These are phyloP conservation scores for Annulohypoxylon maeteangense DNA, from an alignment of 495 filamentous ascomycete species.

Conservation along the genomic window DNA sequence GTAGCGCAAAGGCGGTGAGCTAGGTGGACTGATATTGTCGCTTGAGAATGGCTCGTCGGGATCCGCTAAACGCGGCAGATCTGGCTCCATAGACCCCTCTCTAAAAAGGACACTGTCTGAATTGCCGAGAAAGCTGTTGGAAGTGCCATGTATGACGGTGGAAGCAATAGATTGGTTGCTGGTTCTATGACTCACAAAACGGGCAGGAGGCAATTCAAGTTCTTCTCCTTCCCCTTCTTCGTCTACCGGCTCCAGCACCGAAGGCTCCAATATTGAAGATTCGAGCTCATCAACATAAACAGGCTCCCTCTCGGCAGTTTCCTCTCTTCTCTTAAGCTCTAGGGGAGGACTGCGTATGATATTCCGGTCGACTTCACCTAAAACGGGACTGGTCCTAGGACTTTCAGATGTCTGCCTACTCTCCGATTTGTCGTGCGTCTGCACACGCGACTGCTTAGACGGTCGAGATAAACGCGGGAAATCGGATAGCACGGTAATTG, in stretches of 20 bases:
- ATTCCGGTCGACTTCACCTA: constrained; percentile 43
- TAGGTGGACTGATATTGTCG: constrained; percentile 53
- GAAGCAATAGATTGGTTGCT: constrained; percentile 55
- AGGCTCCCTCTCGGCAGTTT: constrained; percentile 1
- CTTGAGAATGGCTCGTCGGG: constrained; percentile 49
- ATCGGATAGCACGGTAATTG: background rate
- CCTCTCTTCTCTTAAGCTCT: constrained; percentile 27
- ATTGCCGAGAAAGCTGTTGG: constrained; percentile 40
- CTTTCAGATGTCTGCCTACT: constrained; percentile 1
- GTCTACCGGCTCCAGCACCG: constrained; percentile 42
- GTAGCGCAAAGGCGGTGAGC: constrained; percentile 56
- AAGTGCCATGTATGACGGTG: constrained; percentile 51
- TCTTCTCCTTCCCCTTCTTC: constrained; percentile 45
- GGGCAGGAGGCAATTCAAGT: constrained; percentile 45
- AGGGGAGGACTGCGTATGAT: constrained; percentile 35
- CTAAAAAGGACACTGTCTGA: constrained; percentile 39
- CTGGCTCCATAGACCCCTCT: constrained; percentile 49
- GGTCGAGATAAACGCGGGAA: background rate
- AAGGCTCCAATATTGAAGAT: constrained; percentile 57
- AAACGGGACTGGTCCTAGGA: constrained; percentile 8
- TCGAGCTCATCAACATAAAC: constrained; percentile 55
- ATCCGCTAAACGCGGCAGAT: constrained; percentile 49
- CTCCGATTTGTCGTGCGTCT: constrained; percentile 24
- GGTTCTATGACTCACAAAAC: constrained; percentile 38
- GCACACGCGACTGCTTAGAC: constrained; percentile 9